A percentile compares a stretch with the other conserved stretches of the same genome.
These are phyloP conservation scores for Phyllosticta paracitricarpa DNA, from an alignment of 2,329 filamentous ascomycete genomes.

Conservation along the genomic window DNA sequence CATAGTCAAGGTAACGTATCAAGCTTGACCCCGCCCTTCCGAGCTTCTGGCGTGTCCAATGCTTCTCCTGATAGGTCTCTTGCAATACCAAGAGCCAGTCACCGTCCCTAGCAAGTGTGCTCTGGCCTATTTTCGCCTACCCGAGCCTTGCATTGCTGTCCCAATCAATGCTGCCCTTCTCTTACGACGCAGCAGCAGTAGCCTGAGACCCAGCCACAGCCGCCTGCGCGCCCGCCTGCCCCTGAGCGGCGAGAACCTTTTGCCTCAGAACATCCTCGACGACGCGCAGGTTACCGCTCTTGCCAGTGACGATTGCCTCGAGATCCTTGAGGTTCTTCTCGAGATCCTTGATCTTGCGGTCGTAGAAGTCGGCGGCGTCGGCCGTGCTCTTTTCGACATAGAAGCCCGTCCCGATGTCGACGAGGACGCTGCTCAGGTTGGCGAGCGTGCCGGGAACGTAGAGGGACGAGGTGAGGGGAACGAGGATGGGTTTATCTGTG, in stretches of 20 bases:
- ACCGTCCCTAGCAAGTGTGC: not conserved
- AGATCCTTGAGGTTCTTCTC: slow-evolving; percentile 55
- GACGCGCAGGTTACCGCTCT: slow-evolving; percentile 73
- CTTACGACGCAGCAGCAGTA: slow-evolving; percentile 1
- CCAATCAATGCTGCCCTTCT: not conserved
- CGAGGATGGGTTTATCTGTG: slow-evolving; percentile 57
- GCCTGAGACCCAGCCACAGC: not conserved
- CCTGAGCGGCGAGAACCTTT: slow-evolving; percentile 9
- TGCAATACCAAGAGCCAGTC: not conserved
- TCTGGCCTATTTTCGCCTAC: not conserved
- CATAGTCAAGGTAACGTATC: no score
- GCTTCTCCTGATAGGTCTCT: not conserved
- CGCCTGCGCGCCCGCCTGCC: not conserved
- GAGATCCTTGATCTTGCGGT: slow-evolving; percentile 56
- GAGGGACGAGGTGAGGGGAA: slow-evolving; percentile 89
- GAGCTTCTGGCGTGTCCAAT: not conserved
- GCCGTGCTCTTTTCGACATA: slow-evolving; percentile 73
- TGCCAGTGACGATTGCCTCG: slow-evolving; percentile 59
- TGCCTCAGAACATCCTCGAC: slow-evolving; percentile 61
- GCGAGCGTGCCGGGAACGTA: slow-evolving; percentile 81
- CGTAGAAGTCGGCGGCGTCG: slow-evolving; percentile 58
- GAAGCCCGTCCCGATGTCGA: slow-evolving; percentile 90
- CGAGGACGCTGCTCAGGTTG: slow-evolving; percentile 38
- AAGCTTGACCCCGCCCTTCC: not conserved
- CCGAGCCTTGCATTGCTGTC: not conserved